These are phyloP conservation scores for Ascobolus immersus DNA, from an alignment of 495 filamentous ascomycete genomes.

Conservation along the genomic window DNA sequence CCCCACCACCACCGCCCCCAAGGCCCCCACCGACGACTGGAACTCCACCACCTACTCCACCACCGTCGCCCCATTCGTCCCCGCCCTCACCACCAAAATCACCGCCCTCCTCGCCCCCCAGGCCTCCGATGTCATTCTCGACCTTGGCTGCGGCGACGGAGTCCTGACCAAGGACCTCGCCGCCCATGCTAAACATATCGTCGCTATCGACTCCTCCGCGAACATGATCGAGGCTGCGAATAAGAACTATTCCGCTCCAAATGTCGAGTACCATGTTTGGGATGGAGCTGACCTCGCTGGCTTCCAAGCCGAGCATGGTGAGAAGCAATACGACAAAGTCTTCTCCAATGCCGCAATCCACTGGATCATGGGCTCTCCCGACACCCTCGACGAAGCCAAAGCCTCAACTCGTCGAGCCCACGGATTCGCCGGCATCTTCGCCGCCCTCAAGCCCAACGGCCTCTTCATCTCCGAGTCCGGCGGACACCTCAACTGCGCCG, in stretches of 20 bases:
- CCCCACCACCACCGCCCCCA: constrained; percentile 1
- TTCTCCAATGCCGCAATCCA: constrained; percentile 61
- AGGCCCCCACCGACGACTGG: constrained; percentile 8
- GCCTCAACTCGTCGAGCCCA: constrained; percentile 7
- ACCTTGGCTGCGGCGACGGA: constrained; percentile 56
- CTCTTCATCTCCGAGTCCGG: constrained; percentile 48
- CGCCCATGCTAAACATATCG: constrained; percentile 22
- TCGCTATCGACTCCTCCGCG: constrained; percentile 39
- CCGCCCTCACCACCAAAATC: constrained; percentile 39
- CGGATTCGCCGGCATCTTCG: constrained; percentile 24
- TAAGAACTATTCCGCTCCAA: constrained; percentile 15
- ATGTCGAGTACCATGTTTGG: constrained; percentile 19
- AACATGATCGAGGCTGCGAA: constrained; percentile 37
- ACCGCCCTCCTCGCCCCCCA: constrained; percentile 36
- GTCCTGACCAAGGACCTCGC: constrained; percentile 33
- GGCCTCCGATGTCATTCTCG: constrained; percentile 32
- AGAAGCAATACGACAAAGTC: constrained; percentile 29
- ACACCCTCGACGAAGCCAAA: constrained; percentile 14
- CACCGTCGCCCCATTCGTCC: constrained; percentile 38
- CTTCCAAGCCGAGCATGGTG: constrained; percentile 20
- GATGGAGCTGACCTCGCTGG: constrained; percentile 22
- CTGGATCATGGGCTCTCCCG: constrained; percentile 37
- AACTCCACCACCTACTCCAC: constrained; percentile 6
- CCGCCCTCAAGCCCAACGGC: constrained; percentile 30
- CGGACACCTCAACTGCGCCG: constrained; percentile 41